Evolutionary conservation across 202 grass and related monocot genomes (phyloP).

Genomic region (Schoenoplectus triqueter): DNA sequence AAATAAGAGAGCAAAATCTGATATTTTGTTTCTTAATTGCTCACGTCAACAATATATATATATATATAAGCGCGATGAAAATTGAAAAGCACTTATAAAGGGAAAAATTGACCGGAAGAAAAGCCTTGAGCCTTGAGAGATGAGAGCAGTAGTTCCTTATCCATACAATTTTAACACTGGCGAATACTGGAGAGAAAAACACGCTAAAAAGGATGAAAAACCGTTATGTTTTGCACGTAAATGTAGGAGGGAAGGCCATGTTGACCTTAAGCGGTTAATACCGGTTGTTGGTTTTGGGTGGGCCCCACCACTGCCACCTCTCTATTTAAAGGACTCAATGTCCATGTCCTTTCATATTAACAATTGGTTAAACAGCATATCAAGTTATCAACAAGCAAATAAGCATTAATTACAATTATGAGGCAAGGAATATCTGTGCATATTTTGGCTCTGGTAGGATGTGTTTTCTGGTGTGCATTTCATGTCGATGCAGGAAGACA

Average conservation of each 20-base stretch:
- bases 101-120: not conserved
- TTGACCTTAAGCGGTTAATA: conserved; percentile 2
- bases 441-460: conserved; percentile 4
- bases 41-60: not conserved
- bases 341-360: not conserved
- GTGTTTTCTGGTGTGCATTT: conserved; percentile 28
- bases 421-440: not conserved
- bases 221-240: not conserved
- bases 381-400: not conserved
- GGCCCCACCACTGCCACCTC: not conserved
- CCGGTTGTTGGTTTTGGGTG: not conserved
- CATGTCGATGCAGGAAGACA: not conserved
- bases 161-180: not conserved
- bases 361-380: not conserved
- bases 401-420: not conserved
- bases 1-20: not conserved
- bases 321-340: not conserved
- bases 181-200: not conserved
- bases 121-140: not conserved
- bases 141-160: not conserved
- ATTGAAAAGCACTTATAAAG: not conserved
- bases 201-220: conserved; percentile 17
- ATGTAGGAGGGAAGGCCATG: not conserved
- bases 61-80: not conserved
- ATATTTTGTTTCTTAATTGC: not conserved